Evolutionary conservation across 179 eudicot species (phyloP), one percentile per base, ranked within the genome.

Genomic region (Vitellaria paradoxa): DNA sequence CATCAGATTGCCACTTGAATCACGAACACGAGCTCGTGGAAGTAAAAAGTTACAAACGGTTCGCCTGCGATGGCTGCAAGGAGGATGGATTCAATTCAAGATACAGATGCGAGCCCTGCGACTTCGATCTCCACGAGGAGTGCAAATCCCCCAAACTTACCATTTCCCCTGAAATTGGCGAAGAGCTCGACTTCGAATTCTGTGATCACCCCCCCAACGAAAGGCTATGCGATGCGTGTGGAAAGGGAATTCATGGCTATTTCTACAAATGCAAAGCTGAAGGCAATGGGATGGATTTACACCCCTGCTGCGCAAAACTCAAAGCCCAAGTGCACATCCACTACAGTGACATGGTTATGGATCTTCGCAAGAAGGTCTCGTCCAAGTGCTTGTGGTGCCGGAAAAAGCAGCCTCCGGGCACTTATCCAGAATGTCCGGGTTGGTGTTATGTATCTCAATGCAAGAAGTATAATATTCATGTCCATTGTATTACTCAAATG

Each of bases 361-460:
- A 49, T 15, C 82, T 81, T 0, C 59, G 20, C 2, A 17, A 60
- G 4, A 56, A 77, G 72, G 66, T 47, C 2, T 56, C 56, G 13
- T 40, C 75, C 0, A 75, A 75, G 62, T 84, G 86, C 72, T 20
- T 64, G 63, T 74, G 84, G 86, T 84, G 86, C 74, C 65, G 74
- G 23, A 77, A 77, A 64, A 77, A 63, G 47, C 2, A 8, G 61
- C 60, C 47, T 5, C 17, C 9, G 72, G 73, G 4, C 5, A 26
- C 20, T 0, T 46, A 12, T 18, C 10, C 5, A 9, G 23, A 66
- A 2, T n/a, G 18, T 42, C 26, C 14, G n/a, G 81, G 80, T 4
- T 84, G 84, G 82, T 81, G 80, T n/a, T 84, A 84, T 13, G 75
- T 74, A 0, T 84, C 84, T 0, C 1, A 15, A 2, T 70, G 82